A percentile compares a stretch with the other conserved stretches of the same genome.
These are phyloP conservation scores for Dactylonectria estremocensis DNA, from an alignment of 2,329 filamentous ascomycete species.

Conservation along the genomic window DNA sequence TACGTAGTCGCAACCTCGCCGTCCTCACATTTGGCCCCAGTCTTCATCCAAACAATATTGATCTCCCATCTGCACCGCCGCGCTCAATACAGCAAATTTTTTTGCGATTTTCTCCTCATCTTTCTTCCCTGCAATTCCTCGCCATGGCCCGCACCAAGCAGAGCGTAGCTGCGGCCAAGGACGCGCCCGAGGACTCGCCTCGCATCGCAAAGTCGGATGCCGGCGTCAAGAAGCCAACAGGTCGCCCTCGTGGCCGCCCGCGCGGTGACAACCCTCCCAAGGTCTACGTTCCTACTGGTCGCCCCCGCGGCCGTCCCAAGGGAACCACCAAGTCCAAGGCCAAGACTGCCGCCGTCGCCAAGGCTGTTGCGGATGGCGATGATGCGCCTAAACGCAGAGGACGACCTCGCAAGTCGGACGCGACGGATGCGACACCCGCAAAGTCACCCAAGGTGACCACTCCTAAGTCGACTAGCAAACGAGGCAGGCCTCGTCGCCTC, in stretches of 20 bases:
- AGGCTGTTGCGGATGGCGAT: slow-evolving; percentile 31
- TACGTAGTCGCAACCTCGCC: slow-evolving; percentile 15
- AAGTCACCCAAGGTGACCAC: slow-evolving; percentile 34
- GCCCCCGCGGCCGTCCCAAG: slow-evolving; percentile 65
- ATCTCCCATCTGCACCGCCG: slow-evolving; percentile 2
- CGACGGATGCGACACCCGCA: slow-evolving; percentile 37
- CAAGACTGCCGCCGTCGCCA: slow-evolving; percentile 33
- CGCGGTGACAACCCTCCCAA: slow-evolving; percentile 52
- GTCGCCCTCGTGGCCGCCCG: slow-evolving; percentile 62
- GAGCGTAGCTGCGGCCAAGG: slow-evolving; percentile 42
- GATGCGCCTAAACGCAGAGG: slow-evolving; percentile 47
- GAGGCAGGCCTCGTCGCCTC: slow-evolving; percentile 53
- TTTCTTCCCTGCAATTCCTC: slow-evolving; percentile 10
- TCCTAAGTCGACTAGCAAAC: slow-evolving; percentile 40
- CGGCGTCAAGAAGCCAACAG: slow-evolving; percentile 58
- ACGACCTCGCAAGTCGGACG: slow-evolving; percentile 50
- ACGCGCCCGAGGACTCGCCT: slow-evolving; percentile 35
- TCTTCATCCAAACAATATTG: slow-evolving; percentile 13
- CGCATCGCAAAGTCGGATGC: slow-evolving; percentile 50
- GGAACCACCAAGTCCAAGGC: slow-evolving; percentile 54
- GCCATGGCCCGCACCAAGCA: slow-evolving; percentile 55
- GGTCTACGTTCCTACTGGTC: slow-evolving; percentile 57
- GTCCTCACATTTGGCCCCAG: slow-evolving; percentile 20
- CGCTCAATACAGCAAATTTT: slow-evolving; percentile 29
- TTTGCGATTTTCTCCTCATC: slow-evolving; percentile 30